These are phyloP conservation scores for Barnettozyma populi DNA, from an alignment of 805 yeast genomes.

Conservation along the genomic window DNA sequence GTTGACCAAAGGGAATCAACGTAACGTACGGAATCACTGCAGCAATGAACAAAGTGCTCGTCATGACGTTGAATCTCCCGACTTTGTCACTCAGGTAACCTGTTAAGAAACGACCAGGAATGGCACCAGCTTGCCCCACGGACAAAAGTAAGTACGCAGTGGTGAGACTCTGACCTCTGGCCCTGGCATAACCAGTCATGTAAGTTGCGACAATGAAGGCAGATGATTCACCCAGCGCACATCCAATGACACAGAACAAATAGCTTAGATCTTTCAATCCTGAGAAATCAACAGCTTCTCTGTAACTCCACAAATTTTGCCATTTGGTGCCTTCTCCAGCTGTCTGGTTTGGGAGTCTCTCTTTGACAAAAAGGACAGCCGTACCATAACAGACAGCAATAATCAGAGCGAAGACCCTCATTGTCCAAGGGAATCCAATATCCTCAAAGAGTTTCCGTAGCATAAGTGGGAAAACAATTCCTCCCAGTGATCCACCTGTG, in stretches of 20 bases:
- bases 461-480: conserved; percentile 48
- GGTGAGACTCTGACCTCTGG: conserved; percentile 35
- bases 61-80: conserved; percentile 53
- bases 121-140: conserved; percentile 35
- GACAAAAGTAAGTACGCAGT: conserved; percentile 42
- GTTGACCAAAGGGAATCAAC: conserved; percentile 35
- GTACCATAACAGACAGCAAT: conserved; percentile 31
- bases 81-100: conserved; percentile 37
- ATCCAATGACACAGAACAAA: conserved; percentile 36
- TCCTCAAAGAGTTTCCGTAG: conserved; percentile 39
- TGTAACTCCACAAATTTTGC: conserved; percentile 24
- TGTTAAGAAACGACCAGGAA: conserved; percentile 40
- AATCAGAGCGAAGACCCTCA: conserved; percentile 45
- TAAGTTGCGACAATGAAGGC: conserved; percentile 42
- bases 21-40: conserved; percentile 29
- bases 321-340: conserved; percentile 23
- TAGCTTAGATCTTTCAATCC: conserved; percentile 42
- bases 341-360: conserved; percentile 32
- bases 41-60: conserved; percentile 28
- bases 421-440: conserved; percentile 53
- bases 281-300: conserved; percentile 28
- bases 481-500: conserved; percentile 51
- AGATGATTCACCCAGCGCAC: conserved; percentile 42
- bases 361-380: conserved; percentile 33
- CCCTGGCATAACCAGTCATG: conserved; percentile 44